Base-by-base conservation (phyloP, 768 basidiomycete genomes). In the Hygrocybe coccinea region DNA sequence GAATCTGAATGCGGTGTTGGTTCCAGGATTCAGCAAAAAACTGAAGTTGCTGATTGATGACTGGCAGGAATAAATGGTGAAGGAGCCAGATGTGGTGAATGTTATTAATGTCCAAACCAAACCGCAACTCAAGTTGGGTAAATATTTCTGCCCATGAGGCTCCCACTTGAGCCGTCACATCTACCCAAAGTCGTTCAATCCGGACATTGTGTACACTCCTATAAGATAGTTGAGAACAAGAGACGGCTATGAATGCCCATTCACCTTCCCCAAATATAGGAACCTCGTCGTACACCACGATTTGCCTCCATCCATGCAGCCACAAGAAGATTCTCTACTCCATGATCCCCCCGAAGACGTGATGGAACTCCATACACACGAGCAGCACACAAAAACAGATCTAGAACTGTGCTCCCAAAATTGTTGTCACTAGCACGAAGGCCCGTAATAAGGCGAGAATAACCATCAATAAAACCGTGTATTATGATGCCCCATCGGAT, bases 361-460 rank as follows among this genome's bases (percentile, higher is more conserved):
- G 61, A 65, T 0, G 73, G 75, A 1, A 67, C 36, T 1, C 74
- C 70, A 62, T 69, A 65, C 3, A 52, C 33, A 1, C 9, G 15
- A 12, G 61, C 51, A 0, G 61, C 66, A 44, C 57, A 39, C 1
- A 65, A 50, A 51, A 76, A 76, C 0, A 74, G 55, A 0, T 64
- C 21, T 0, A 73, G 56, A 3, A 78, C 76, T 5, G 76, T 78
- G 0, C 62, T 41, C 0, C 64, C 71, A 2, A 60, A 50, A 50
- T 79, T 80, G 57, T 79, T 76, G 50, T 69, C 58, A 49, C 65
- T 71, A 1, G 71, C 73, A 7, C 52, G 53, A 5, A 78, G 59
- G 0, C 62, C 75, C 14, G 64, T 65, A 7, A 74, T 60, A 10
- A 68, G 52, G 2, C 64, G 59, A 1, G 67, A 66, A 52, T 65